Evolutionary conservation across 2,329 filamentous ascomycete genomes (phyloP).

Genomic region (Fusarium nurragi): DNA sequence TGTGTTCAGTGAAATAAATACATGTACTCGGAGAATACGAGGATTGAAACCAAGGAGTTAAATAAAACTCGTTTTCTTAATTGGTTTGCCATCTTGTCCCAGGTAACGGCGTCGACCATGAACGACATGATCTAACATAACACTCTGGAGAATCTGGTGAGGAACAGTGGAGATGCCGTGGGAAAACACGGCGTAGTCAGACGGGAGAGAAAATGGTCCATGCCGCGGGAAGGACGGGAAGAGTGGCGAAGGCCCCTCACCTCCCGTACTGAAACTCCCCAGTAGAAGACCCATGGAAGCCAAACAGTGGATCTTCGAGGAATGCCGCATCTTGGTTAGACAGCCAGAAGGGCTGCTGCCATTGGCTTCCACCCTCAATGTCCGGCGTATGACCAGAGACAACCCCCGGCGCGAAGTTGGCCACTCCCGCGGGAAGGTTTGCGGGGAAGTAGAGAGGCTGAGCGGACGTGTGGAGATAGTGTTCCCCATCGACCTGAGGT

Average conservation of each 20-base stretch:
- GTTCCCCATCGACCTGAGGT: constrained; percentile 9
- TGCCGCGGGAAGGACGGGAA: constrained; percentile 7
- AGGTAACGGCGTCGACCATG: neutral
- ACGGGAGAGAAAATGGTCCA: neutral
- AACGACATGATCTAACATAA: neutral
- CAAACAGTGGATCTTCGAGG: constrained; percentile 47
- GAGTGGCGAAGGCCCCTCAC: neutral
- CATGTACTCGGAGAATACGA: neutral
- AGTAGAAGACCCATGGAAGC: constrained; percentile 46
- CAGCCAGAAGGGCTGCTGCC: constrained; percentile 17
- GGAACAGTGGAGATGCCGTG: constrained; percentile 6
- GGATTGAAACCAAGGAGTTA: constrained; percentile 3
- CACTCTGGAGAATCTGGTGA: neutral
- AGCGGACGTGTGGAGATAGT: constrained; percentile 11
- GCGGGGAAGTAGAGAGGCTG: constrained; percentile 11
- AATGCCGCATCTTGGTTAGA: constrained; percentile 25
- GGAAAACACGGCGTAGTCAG: neutral
- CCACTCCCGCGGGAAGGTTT: constrained; percentile 15
- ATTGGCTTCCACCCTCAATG: constrained; percentile 7
- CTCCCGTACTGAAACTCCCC: constrained; percentile 39
- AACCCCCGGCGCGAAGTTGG: neutral
- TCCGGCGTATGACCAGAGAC: neutral
- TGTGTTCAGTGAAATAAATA: neutral
- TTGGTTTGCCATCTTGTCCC: neutral
- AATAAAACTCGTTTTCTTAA: constrained; percentile 6